A percentile compares a stretch with the other conserved stretches of the same genome.
These are phyloP conservation scores for Salisapilia sapeloensis DNA, from an alignment of 352 stramenopile genomes.

Conservation along the genomic window DNA sequence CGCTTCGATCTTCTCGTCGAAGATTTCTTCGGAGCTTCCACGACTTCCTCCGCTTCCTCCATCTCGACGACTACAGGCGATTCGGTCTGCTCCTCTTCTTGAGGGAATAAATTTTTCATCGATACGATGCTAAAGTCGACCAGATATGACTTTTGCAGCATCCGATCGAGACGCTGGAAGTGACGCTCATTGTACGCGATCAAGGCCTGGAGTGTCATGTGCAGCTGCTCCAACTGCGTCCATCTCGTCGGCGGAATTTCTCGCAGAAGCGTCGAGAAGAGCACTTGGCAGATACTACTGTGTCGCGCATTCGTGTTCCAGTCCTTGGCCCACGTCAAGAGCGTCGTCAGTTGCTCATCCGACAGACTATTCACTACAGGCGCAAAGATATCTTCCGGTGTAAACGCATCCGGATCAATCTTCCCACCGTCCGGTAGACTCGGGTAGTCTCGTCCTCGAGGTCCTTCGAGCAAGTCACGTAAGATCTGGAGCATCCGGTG, in stretches of 20 bases:
- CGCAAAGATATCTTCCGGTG: slow-evolving; percentile 39
- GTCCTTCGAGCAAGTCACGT: slow-evolving; percentile 58
- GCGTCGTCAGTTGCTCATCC: slow-evolving; percentile 72
- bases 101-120: slow-evolving; percentile 70
- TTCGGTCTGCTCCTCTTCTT: slow-evolving; percentile 6
- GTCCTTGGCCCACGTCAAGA: slow-evolving; percentile 90
- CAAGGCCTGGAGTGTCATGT: slow-evolving; percentile 84
- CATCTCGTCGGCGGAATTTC: slow-evolving; percentile 39
- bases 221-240: slow-evolving; percentile 49
- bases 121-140: slow-evolving; percentile 88
- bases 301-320: slow-evolving; percentile 97
- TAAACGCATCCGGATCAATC: slow-evolving; percentile 35
- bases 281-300: slow-evolving; percentile 83
- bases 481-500: slow-evolving; percentile 88
- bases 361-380: slow-evolving; percentile 57
- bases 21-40: too few relatives aligned
- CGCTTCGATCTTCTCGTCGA: too few relatives aligned
- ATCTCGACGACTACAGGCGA: too few relatives aligned
- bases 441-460: slow-evolving; percentile 40
- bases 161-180: slow-evolving; percentile 91
- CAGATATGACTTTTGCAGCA: slow-evolving; percentile 94
- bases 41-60: too few relatives aligned
- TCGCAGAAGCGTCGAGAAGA: slow-evolving; percentile 84
- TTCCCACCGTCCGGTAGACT: slow-evolving; percentile 12
- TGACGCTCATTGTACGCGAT: slow-evolving; percentile 95